Conservation (phyloP, 352 stramenopile species). For the Globisporangium cylindrosporum region DNA sequence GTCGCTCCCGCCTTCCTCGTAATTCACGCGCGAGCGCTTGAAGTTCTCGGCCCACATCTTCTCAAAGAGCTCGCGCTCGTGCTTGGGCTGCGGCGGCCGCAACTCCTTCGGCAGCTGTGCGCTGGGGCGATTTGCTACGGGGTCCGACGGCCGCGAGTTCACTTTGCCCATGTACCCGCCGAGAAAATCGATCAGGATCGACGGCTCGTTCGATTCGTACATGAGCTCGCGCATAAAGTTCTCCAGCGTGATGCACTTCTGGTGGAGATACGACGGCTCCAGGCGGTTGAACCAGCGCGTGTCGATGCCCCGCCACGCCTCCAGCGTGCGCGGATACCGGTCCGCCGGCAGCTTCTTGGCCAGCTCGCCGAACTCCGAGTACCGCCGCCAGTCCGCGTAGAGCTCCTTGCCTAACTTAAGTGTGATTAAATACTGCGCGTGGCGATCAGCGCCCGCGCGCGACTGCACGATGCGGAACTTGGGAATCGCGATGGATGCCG, state of each 20-base stretch:
- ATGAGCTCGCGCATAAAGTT: slow-evolving; percentile 88
- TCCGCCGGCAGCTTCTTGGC: slow-evolving; percentile 70
- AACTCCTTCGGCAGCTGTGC: slow-evolving; percentile 84
- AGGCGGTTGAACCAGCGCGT: slow-evolving; percentile 87
- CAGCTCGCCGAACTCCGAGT: slow-evolving; percentile 87
- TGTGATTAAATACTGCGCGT: slow-evolving; percentile 87
- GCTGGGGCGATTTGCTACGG: slow-evolving; percentile 54
- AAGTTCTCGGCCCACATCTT: slow-evolving; percentile 98
- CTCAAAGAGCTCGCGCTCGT: slow-evolving; percentile 95
- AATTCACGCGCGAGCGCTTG: slow-evolving; percentile 84
- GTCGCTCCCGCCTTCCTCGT: slow-evolving; percentile 21
- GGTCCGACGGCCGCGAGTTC: slow-evolving; percentile 69
- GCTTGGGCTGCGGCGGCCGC: slow-evolving; percentile 90
- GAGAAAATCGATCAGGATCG: slow-evolving; percentile 76
- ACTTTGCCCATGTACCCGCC: slow-evolving; percentile 75
- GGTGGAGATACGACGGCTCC: slow-evolving; percentile 83
- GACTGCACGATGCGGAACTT: slow-evolving; percentile 89
- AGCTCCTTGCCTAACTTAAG: slow-evolving; percentile 85
- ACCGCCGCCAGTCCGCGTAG: slow-evolving; percentile 84
- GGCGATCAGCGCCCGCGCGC: slow-evolving; percentile 69
- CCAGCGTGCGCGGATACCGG: slow-evolving; percentile 56
- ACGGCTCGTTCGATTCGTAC: slow-evolving; percentile 83
- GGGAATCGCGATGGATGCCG: slow-evolving; percentile 75
- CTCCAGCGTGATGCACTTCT: slow-evolving; percentile 87
- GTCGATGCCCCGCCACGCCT: slow-evolving; percentile 73